phyloP scores from a whole-genome alignment of 2,329 filamentous ascomycete genomes.

The Aspergillus persii region DNA sequence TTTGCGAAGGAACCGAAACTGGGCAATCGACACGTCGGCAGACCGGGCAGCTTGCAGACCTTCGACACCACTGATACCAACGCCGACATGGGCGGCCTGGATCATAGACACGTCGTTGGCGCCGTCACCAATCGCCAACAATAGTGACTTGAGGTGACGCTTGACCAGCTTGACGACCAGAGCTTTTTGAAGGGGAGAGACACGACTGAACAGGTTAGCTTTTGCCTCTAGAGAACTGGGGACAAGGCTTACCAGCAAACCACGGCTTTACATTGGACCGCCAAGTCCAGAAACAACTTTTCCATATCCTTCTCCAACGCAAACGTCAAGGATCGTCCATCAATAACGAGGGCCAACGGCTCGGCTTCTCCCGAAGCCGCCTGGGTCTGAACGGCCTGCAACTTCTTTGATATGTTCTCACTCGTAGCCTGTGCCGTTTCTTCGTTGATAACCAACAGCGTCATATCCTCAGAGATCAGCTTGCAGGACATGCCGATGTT shows the following conservation, averaged over 20 bases:
- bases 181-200: conserved; percentile 94
- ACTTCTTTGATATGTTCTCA: conserved; percentile 89
- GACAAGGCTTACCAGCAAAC: conserved; percentile 67
- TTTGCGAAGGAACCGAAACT: conserved; percentile 94
- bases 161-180: conserved; percentile 98
- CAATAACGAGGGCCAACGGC: conserved; percentile 86
- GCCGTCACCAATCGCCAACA: conserved; percentile 93
- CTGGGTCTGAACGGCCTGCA: conserved; percentile 84
- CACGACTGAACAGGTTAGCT: conserved; percentile 60
- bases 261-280: conserved; percentile 96
- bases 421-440: conserved; percentile 74
- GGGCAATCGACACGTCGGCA: conserved; percentile 91
- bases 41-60: conserved; percentile 94
- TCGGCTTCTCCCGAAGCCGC: conserved; percentile 65
- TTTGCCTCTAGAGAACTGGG: neutral
- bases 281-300: conserved; percentile 87
- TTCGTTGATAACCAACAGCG: conserved; percentile 92
- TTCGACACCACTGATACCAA: conserved; percentile 95
- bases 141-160: conserved; percentile 83
- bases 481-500: conserved; percentile 99
- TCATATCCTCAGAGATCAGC: conserved; percentile 98
- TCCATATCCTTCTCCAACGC: conserved; percentile 92
- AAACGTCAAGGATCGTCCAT: conserved; percentile 91
- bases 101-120: conserved; percentile 99
- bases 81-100: conserved; percentile 94